Base-by-base conservation (phyloP, 2,329 filamentous ascomycete genomes). In the Apiospora saccharicola region DNA sequence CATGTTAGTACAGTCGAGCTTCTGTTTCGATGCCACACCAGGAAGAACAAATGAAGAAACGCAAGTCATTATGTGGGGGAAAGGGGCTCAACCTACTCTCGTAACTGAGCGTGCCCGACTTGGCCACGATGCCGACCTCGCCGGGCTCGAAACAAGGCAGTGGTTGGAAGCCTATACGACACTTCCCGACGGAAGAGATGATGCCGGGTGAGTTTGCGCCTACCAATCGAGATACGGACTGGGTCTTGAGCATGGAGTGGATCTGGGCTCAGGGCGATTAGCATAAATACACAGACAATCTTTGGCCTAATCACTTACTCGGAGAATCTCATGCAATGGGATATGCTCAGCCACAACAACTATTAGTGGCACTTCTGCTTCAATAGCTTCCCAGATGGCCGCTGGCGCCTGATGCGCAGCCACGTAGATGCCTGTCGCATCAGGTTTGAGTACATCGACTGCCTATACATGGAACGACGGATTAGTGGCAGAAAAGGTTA, bases 351-450 rank as follows among this genome's bases (percentile, higher is more conserved):
- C 92, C 24, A 94, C 92, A 24, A 91, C 91, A 30, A 94, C 91
- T 69, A 94, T 91, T n/a, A 94, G 85, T 1, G 92, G 91, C 0
- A 94, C 91, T 78, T 94, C 91, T 1, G 92, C 92, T 80, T 92
- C 92, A 70, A 95, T 93, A 1, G 93, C 93, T 80, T 95, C 93
- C 80, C 94, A 91, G 76, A 96, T 95, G 0, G 93, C 93, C 37
- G 86, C 85, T 0, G 91, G 87, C 1, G 93, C 93, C 75, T 93
- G 90, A 73, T 91, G 89, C n/a, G 93, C 93, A 1, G 93, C 91
- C 2, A 95, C 93, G 76, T 94, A 95, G 71, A 96, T 93, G 5
- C 91, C 93, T 0, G 93, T 94, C 5, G 93, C 93, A 82, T 95
- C 90, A 2, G 93, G 93, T 76, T 91, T 93, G 49, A 94, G 83